Evolutionary conservation across 305 asterid species (phyloP).

Genomic region (Caryopteris hybrid): DNA sequence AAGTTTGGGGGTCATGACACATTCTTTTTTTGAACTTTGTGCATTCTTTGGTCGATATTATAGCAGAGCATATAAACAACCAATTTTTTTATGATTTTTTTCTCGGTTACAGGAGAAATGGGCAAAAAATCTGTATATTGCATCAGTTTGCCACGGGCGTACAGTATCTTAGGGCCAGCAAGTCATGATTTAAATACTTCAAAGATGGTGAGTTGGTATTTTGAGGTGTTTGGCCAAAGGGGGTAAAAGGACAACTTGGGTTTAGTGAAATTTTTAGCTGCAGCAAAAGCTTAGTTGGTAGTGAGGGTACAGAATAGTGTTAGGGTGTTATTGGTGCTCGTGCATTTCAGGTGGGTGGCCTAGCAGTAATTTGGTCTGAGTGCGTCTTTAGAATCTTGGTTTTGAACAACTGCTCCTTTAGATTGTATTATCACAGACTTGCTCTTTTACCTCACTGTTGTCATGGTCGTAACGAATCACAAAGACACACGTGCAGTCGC

Average conservation of each 20-base stretch:
- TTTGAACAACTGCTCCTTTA: not conserved
- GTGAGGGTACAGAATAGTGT: constrained; percentile 13
- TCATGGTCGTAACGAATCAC: constrained; percentile 57
- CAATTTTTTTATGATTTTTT: not conserved
- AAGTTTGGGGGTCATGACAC: too few species aligned
- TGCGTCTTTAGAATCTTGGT: not conserved
- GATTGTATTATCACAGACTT: not conserved
- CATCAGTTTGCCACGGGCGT: constrained; percentile 85
- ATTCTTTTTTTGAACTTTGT: too few species aligned
- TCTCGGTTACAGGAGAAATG: constrained; percentile 69
- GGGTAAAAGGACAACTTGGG: not conserved
- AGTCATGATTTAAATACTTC: too few species aligned
- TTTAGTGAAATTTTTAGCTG: not conserved
- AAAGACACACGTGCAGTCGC: constrained; percentile 59
- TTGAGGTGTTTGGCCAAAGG: not conserved
- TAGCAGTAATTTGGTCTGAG: not conserved
- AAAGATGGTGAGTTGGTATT: too few species aligned
- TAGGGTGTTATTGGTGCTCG: too few species aligned
- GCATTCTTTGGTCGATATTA: not conserved
- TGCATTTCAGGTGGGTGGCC: too few species aligned
- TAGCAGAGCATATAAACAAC: not conserved
- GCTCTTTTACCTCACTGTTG: constrained; percentile 52
- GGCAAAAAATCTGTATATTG: constrained; percentile 77
- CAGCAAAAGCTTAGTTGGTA: not conserved
- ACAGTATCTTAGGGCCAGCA: constrained; percentile 66